Conservation (phyloP, 495 filamentous ascomycete species). For the Glarea lozoyensis region DNA sequence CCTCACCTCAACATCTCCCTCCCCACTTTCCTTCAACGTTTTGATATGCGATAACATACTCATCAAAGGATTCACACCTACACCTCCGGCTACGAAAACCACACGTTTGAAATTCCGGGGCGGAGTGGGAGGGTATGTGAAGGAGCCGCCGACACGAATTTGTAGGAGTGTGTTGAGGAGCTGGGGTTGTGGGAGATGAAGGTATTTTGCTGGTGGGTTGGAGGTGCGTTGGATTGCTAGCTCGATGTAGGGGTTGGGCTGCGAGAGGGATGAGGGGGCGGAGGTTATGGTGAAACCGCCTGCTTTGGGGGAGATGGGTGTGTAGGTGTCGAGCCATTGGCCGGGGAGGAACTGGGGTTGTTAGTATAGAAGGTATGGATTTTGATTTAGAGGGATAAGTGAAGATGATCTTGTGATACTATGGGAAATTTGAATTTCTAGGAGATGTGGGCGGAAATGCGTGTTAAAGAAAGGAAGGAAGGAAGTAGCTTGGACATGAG, state of each 20-base stretch:
- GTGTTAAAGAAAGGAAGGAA: no score
- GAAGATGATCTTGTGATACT: background rate
- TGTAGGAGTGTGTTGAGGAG: slow-evolving; percentile 49
- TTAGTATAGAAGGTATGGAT: background rate
- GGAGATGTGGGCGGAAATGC: no score
- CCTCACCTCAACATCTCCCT: slow-evolving; percentile 32
- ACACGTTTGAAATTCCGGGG: slow-evolving; percentile 31
- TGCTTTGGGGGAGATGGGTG: slow-evolving; percentile 54
- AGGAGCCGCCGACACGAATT: slow-evolving; percentile 72
- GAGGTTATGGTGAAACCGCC: slow-evolving; percentile 89
- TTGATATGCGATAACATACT: slow-evolving; percentile 34
- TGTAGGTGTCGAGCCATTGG: slow-evolving; percentile 85
- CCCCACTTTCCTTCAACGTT: slow-evolving; percentile 12
- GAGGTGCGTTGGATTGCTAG: slow-evolving; percentile 62
- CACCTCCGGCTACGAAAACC: slow-evolving; percentile 72
- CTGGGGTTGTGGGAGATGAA: slow-evolving; percentile 48
- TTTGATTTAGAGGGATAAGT: background rate
- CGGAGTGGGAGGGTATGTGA: slow-evolving; percentile 58
- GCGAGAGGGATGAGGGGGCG: slow-evolving; percentile 38
- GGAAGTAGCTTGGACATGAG: no score
- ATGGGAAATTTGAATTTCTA: slow-evolving; percentile 18
- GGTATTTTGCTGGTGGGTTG: slow-evolving; percentile 67
- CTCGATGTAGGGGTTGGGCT: slow-evolving; percentile 46
- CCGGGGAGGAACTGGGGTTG: slow-evolving; percentile 60
- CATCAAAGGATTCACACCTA: slow-evolving; percentile 68